A percentile compares a stretch with the other conserved stretches of the same genome.
Evolutionary conservation across 305 asterid species (phyloP).

Genomic region (Fraxinus paxiana): DNA sequence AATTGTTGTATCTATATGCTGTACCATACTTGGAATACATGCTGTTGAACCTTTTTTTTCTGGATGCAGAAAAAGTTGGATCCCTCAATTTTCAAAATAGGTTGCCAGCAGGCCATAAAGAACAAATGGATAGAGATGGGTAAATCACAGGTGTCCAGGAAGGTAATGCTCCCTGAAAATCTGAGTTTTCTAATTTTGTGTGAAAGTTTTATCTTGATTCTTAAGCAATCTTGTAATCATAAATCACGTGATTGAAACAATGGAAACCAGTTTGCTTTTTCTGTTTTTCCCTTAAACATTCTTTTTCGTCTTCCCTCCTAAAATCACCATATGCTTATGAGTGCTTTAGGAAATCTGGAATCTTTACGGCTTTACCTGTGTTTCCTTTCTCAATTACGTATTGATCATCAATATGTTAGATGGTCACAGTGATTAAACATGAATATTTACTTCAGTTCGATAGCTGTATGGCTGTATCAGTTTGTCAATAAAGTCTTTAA

Average conservation of each 20-base stretch:
- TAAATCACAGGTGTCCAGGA: conserved; percentile 52
- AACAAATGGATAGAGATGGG: conserved; percentile 83
- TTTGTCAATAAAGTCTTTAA: not conserved
- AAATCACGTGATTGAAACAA: not conserved
- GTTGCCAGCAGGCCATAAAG: conserved; percentile 77
- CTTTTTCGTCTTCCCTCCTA: not conserved
- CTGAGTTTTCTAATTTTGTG: conserved; percentile 7
- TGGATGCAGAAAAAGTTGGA: conserved; percentile 60
- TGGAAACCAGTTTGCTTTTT: not conserved
- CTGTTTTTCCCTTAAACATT: not conserved
- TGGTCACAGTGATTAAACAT: not conserved
- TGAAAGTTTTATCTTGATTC: not conserved
- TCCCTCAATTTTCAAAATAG: conserved; percentile 61
- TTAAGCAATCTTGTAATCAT: not conserved
- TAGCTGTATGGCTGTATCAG: not conserved
- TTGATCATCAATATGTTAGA: not conserved
- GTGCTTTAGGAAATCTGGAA: not conserved
- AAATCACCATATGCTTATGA: not conserved
- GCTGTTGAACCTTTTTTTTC: conserved; percentile 17
- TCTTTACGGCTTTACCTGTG: not conserved
- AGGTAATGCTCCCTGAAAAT: conserved; percentile 40
- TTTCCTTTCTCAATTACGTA: not conserved
- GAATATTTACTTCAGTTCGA: not conserved
- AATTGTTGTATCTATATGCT: not conserved
- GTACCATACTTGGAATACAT: conserved; percentile 6